Evolutionary conservation across 2,329 filamentous ascomycete species (phyloP).

Genomic region (Arachnomyces sp.): DNA sequence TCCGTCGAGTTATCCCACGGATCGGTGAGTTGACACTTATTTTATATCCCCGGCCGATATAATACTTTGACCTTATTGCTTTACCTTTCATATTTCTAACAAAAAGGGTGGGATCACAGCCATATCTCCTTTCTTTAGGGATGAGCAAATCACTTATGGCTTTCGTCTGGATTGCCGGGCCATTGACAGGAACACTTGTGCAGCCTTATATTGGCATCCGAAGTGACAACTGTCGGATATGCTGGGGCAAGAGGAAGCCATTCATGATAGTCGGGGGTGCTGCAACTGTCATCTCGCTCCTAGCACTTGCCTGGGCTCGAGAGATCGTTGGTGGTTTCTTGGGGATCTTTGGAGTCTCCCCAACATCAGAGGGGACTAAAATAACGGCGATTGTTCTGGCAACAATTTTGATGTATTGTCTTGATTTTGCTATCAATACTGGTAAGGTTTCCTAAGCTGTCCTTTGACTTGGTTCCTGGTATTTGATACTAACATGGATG

Average conservation of each 20-base stretch:
- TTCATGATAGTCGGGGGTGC: conserved; percentile 66
- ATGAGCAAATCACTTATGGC: conserved; percentile 77
- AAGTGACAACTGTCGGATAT: conserved; percentile 65
- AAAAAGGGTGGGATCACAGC: conserved; percentile 27
- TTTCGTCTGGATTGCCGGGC: conserved; percentile 76
- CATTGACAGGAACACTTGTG: conserved; percentile 67
- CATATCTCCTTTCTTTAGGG: conserved; percentile 69
- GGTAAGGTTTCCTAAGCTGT: conserved; percentile 40
- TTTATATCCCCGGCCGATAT: not conserved
- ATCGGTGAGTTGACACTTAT: conserved; percentile 45
- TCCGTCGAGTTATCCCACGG: conserved; percentile 90
- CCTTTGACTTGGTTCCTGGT: not conserved
- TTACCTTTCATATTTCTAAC: conserved; percentile 2
- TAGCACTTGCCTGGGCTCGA: conserved; percentile 65
- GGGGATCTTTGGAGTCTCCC: conserved; percentile 60
- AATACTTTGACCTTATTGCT: not conserved
- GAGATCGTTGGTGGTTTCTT: conserved; percentile 63
- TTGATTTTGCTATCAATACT: conserved; percentile 94
- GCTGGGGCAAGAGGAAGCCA: conserved; percentile 71
- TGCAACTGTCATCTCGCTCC: conserved; percentile 58
- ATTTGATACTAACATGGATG: conserved; percentile 8
- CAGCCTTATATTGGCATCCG: conserved; percentile 77
- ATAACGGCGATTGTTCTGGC: conserved; percentile 65
- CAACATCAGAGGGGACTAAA: conserved; percentile 56
- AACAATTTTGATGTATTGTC: conserved; percentile 76